Conservation (phyloP, 2,329 filamentous ascomycete species). For the Fonsecaea monophora region DNA sequence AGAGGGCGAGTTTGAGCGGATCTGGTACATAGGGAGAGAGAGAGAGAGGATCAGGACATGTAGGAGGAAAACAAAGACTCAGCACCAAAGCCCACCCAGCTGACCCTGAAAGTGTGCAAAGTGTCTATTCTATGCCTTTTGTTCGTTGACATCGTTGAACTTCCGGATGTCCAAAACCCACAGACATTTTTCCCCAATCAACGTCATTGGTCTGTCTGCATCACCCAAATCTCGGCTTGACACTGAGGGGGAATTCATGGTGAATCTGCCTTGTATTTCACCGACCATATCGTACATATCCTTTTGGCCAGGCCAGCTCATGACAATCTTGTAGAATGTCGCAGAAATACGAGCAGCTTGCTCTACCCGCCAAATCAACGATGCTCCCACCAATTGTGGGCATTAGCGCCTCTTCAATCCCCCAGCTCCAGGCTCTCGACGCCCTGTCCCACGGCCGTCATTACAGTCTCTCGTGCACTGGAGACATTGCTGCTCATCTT, state of each 20-base stretch:
- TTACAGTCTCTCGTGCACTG: conserved; percentile 22
- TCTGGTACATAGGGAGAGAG: background rate
- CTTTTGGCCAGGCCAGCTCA: background rate
- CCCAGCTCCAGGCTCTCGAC: conserved; percentile 33
- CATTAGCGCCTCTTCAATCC: conserved; percentile 18
- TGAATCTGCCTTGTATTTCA: background rate
- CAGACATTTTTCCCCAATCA: conserved; percentile 18
- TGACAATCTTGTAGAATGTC: background rate
- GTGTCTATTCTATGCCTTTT: background rate
- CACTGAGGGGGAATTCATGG: background rate
- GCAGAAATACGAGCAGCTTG: background rate
- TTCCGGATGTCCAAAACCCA: background rate
- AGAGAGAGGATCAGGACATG: background rate
- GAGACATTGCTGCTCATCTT: conserved; percentile 30
- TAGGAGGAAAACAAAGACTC: background rate
- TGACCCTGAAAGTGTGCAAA: too few relatives aligned
- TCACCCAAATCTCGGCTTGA: conserved; percentile 1
- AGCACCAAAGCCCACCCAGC: background rate
- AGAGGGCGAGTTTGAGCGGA: too few relatives aligned
- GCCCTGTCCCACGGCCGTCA: conserved; percentile 31
- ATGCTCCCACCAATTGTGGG: background rate
- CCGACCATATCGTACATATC: background rate
- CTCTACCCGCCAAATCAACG: background rate
- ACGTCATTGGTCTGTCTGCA: conserved; percentile 16
- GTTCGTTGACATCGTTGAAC: background rate